These are phyloP conservation scores for Cytospora schulzeri DNA, from an alignment of 2,329 filamentous ascomycete species.

Conservation along the genomic window DNA sequence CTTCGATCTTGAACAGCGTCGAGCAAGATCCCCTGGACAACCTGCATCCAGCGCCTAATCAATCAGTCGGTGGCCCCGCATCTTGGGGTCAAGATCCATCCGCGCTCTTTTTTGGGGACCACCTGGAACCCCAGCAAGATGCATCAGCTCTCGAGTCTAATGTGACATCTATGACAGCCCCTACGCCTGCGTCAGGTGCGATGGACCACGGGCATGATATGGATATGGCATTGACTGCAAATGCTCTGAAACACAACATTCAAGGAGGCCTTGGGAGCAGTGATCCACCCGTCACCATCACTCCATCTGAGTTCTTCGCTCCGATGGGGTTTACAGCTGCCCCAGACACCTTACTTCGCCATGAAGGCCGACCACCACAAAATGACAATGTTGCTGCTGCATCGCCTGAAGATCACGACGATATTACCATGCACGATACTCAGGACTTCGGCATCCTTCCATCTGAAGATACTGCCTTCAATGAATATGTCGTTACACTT, in stretches of 20 bases:
- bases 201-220: constrained; percentile 3
- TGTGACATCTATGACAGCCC: constrained; percentile 14
- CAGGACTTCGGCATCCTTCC: constrained; percentile 22
- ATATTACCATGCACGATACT: constrained; percentile 4
- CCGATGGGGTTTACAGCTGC: constrained; percentile 7
- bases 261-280: constrained; percentile 2
- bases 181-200: constrained; percentile 12
- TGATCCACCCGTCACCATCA: constrained; percentile 20
- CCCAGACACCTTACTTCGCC: constrained; percentile 4
- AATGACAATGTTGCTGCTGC: not conserved
- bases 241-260: constrained; percentile 9
- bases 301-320: constrained; percentile 22
- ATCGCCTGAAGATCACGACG: constrained; percentile 2
- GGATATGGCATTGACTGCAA: constrained; percentile 11
- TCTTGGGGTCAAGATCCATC: constrained; percentile 19
- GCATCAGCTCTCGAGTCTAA: constrained; percentile 11
- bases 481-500: constrained; percentile 57
- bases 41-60: not conserved
- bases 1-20: constrained; percentile 26
- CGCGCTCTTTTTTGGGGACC: constrained; percentile 6
- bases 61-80: not conserved
- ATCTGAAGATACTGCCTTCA: constrained; percentile 32
- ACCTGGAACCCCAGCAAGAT: constrained; percentile 15
- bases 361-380: not conserved
- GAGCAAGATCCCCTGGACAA: constrained; percentile 23